Conservation (phyloP, 1,284 basidiomycete species). For the Athelia sp. region DNA sequence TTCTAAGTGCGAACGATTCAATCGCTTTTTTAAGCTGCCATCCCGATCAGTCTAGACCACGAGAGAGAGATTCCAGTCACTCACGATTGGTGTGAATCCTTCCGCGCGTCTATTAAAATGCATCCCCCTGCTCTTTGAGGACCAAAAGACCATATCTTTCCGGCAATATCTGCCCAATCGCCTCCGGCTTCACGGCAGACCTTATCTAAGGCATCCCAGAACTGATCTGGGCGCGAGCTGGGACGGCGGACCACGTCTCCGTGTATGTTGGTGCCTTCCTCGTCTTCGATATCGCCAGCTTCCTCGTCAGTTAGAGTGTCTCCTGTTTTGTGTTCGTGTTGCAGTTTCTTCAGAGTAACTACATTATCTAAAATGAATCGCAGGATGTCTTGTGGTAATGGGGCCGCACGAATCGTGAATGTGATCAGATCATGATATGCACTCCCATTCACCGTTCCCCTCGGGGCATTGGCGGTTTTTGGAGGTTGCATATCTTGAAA, state of each 20-base stretch:
- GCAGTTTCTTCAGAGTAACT: slow-evolving; percentile 48
- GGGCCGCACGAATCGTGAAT: slow-evolving; percentile 82
- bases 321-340: slow-evolving; percentile 38
- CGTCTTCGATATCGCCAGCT: slow-evolving; percentile 24
- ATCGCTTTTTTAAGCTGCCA: slow-evolving; percentile 42
- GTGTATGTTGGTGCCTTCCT: slow-evolving; percentile 40
- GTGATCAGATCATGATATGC: slow-evolving; percentile 71
- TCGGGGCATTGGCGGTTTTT: slow-evolving; percentile 66
- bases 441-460: slow-evolving; percentile 77
- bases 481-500: slow-evolving; percentile 82
- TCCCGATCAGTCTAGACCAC: slow-evolving; percentile 5
- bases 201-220: slow-evolving; percentile 73
- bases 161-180: slow-evolving; percentile 76
- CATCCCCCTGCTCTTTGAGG: slow-evolving; percentile 87
- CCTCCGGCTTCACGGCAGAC: slow-evolving; percentile 67
- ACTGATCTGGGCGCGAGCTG: slow-evolving; percentile 68
- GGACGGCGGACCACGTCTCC: slow-evolving; percentile 58
- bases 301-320: slow-evolving; percentile 19
- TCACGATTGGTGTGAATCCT: slow-evolving; percentile 45
- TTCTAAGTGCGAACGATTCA: slow-evolving; percentile 35
- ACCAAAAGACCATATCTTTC: slow-evolving; percentile 88
- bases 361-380: slow-evolving; percentile 78
- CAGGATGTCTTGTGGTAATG: slow-evolving; percentile 66
- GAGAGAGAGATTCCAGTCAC: slow-evolving; percentile 21
- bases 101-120: slow-evolving; percentile 73